These are phyloP conservation scores for Globisporangium ultimum DNA, from an alignment of 352 stramenopile species.

Conservation along the genomic window DNA sequence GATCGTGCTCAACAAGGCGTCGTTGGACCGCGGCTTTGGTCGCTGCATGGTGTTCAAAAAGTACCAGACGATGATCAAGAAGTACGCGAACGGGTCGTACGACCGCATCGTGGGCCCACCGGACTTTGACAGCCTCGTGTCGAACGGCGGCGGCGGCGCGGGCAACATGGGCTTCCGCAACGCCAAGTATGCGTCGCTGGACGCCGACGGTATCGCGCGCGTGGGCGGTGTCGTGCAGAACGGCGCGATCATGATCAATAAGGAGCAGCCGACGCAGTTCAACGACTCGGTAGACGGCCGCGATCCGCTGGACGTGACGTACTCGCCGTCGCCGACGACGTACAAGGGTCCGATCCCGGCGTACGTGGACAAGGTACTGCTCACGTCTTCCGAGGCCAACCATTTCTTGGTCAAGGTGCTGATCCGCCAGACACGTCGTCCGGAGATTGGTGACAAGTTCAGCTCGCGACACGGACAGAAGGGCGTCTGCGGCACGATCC, in stretches of 20 bases:
- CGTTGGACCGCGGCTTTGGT: constrained; percentile 96
- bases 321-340: constrained; percentile 86
- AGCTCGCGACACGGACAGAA: constrained; percentile 99
- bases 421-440: constrained; percentile 93
- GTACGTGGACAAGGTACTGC: constrained; percentile 98
- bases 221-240: constrained; percentile 89
- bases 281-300: constrained; percentile 81
- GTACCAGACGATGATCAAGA: constrained; percentile 96
- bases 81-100: constrained; percentile 96
- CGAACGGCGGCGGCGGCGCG: constrained; percentile 21
- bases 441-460: constrained; percentile 99
- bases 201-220: constrained; percentile 95
- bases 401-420: constrained; percentile 98
- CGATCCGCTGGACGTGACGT: constrained; percentile 74
- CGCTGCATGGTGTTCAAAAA: constrained; percentile 99
- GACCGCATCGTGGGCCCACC: constrained; percentile 93
- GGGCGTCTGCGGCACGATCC: constrained; percentile 98
- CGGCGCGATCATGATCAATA: constrained; percentile 98
- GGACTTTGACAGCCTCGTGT: constrained; percentile 82
- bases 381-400: constrained; percentile 98
- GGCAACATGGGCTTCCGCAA: constrained; percentile 75
- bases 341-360: constrained; percentile 95
- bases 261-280: constrained; percentile 95
- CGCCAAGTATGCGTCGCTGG: constrained; percentile 92
- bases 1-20: constrained; percentile 98